A percentile compares a stretch with the other conserved stretches of the same genome.
Conservation (phyloP, 768 basidiomycete genomes). For the Clathrus columnatus region DNA sequence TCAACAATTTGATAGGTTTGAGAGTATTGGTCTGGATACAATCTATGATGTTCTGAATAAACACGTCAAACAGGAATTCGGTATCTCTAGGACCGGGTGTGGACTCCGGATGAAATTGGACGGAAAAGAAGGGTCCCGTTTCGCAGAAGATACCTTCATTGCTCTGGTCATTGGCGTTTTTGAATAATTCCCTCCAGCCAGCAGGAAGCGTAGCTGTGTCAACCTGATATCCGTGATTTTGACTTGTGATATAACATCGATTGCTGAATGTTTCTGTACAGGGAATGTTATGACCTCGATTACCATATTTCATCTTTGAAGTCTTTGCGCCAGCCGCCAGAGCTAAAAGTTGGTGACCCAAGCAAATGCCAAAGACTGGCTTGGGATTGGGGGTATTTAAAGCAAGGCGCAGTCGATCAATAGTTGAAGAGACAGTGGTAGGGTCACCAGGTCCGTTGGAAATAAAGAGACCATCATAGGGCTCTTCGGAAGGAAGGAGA, state of each 20-base stretch:
- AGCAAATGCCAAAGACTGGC: constrained; percentile 97
- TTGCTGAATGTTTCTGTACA: constrained; percentile 91
- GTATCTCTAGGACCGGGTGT: constrained; percentile 96
- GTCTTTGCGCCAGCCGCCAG: constrained; percentile 90
- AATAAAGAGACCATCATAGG: constrained; percentile 90
- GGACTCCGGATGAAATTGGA: constrained; percentile 98
- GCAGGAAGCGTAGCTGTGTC: constrained; percentile 65
- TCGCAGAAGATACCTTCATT: constrained; percentile 97
- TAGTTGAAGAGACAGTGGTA: constrained; percentile 67
- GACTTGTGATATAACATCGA: constrained; percentile 97
- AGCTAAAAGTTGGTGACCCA: constrained; percentile 94
- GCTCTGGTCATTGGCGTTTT: constrained; percentile 93
- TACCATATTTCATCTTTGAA: constrained; percentile 99
- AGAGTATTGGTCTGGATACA: constrained; percentile 50
- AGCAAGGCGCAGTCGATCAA: constrained; percentile 53
- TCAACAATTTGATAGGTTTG: constrained; percentile 59
- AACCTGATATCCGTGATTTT: constrained; percentile 98
- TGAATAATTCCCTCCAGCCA: constrained; percentile 92
- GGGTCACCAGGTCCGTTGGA: constrained; percentile 99
- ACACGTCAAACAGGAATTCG: constrained; percentile 97
- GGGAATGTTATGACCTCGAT: constrained; percentile 97
- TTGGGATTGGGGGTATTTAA: constrained; percentile 58
- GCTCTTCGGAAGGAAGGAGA: constrained; percentile 56
- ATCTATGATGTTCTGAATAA: constrained; percentile 79
- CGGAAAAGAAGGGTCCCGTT: constrained; percentile 93